Conservation (phyloP, 768 basidiomycete species). For the Hericium rajendrae region DNA sequence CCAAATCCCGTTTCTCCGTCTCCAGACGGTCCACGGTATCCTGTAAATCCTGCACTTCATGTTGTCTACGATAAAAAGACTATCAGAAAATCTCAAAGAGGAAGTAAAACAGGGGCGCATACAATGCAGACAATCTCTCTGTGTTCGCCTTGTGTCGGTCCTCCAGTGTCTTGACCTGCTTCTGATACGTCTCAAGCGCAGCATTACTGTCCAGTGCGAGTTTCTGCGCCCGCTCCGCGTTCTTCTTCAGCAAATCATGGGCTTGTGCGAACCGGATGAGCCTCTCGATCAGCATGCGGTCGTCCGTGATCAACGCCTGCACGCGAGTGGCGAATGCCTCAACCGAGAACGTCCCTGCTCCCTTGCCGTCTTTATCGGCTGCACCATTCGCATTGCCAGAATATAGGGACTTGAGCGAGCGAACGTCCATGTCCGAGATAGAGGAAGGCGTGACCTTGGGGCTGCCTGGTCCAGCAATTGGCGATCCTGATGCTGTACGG, state of each 20-base stretch:
- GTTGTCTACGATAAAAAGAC: slow-evolving; percentile 35
- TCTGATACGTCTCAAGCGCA: slow-evolving; percentile 84
- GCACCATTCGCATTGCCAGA: slow-evolving; percentile 25
- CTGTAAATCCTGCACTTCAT: slow-evolving; percentile 55
- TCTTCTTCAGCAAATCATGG: slow-evolving; percentile 85
- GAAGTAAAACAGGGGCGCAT: slow-evolving; percentile 18
- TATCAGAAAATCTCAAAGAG: slow-evolving; percentile 2
- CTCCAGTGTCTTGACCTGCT: slow-evolving; percentile 73
- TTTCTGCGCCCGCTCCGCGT: slow-evolving; percentile 86
- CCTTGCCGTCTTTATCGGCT: slow-evolving; percentile 2
- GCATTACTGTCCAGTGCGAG: slow-evolving; percentile 72
- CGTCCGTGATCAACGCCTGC: slow-evolving; percentile 74
- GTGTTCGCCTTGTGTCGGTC: slow-evolving; percentile 53
- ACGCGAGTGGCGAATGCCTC: slow-evolving; percentile 74
- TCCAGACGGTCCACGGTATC: slow-evolving; percentile 48
- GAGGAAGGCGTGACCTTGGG: slow-evolving; percentile 28
- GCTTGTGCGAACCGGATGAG: slow-evolving; percentile 80
- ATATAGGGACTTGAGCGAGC: slow-evolving; percentile 77
- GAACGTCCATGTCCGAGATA: slow-evolving; percentile 78
- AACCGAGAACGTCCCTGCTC: slow-evolving; percentile 46
- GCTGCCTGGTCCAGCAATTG: slow-evolving; percentile 20
- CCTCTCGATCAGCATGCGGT: slow-evolving; percentile 75
- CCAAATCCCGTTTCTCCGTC: slow-evolving; percentile 60
- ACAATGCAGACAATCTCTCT: slow-evolving; percentile 49
- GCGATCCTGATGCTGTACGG: slow-evolving; percentile 24